Evolutionary conservation across 768 basidiomycete species (phyloP).

Genomic region (Coprinellus micaceus): DNA sequence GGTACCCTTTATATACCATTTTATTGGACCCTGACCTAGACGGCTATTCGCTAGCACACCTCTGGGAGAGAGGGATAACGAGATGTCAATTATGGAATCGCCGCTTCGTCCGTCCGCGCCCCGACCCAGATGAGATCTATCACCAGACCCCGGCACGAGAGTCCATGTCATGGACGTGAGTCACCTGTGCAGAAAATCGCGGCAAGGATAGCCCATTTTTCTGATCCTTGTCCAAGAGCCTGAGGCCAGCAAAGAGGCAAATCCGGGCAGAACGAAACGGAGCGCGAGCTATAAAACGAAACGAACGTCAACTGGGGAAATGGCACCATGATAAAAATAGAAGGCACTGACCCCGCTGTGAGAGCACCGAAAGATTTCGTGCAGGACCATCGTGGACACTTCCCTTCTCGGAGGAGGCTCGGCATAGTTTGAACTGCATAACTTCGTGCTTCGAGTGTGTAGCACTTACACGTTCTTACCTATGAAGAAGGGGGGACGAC

Average conservation of each 20-base stretch:
- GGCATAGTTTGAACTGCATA: background rate
- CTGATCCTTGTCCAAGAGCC: background rate
- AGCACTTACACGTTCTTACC: too few species aligned
- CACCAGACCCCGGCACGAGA: background rate
- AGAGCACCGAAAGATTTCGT: too few species aligned
- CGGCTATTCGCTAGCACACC: background rate
- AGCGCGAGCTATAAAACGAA: background rate
- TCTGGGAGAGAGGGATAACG: background rate
- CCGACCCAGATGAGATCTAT: background rate
- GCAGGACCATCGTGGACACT: too few species aligned
- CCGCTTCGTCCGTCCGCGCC: background rate
- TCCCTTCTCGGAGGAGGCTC: background rate
- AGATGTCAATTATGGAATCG: background rate
- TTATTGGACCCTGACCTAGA: background rate
- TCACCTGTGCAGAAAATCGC: background rate
- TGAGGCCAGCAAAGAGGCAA: background rate
- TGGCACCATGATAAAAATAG: background rate
- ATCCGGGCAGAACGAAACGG: background rate
- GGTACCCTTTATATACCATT: background rate
- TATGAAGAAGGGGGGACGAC: background rate
- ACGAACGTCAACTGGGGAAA: background rate
- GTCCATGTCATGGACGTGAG: background rate
- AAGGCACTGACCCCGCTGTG: background rate
- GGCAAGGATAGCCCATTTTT: background rate
- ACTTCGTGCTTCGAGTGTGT: too few species aligned